Evolutionary conservation across 176 grass and related monocot genomes (phyloP).

Genomic region (Lolium perenne): DNA sequence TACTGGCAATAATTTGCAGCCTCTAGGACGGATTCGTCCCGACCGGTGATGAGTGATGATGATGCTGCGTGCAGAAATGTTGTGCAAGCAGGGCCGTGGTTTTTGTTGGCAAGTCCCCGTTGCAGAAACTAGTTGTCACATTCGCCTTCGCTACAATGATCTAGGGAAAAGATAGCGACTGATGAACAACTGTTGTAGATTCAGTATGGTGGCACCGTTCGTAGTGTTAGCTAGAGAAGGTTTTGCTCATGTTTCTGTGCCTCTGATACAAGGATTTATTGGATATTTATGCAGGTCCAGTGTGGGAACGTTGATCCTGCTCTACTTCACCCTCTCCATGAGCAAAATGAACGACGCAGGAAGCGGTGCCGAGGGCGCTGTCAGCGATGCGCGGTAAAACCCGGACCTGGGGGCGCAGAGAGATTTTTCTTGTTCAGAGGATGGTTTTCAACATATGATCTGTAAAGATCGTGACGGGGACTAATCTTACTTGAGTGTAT

Average conservation of each 20-base stretch:
- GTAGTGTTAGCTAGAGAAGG: neutral
- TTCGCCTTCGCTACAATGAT: neutral
- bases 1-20: constrained; percentile 3
- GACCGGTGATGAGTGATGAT: neutral
- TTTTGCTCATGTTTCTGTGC: neutral
- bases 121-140: constrained; percentile 5
- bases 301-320: constrained; percentile 79
- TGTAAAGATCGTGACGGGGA: neutral
- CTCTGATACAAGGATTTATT: neutral
- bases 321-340: constrained; percentile 91
- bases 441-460: constrained; percentile 20
- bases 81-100: neutral
- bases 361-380: neutral
- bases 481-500: constrained; percentile 13
- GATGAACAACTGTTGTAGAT: neutral
- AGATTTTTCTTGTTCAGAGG: neutral
- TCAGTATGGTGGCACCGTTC: neutral
- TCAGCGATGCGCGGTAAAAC: constrained; percentile 50
- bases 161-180: neutral
- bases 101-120: constrained; percentile 30
- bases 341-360: constrained; percentile 43
- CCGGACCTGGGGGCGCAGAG: neutral
- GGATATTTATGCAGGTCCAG: constrained; percentile 63
- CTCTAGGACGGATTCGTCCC: neutral
- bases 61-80: neutral